Evolutionary conservation across 163 green algal genomes (phyloP).

Genomic region (Scenedesmus sp.): DNA sequence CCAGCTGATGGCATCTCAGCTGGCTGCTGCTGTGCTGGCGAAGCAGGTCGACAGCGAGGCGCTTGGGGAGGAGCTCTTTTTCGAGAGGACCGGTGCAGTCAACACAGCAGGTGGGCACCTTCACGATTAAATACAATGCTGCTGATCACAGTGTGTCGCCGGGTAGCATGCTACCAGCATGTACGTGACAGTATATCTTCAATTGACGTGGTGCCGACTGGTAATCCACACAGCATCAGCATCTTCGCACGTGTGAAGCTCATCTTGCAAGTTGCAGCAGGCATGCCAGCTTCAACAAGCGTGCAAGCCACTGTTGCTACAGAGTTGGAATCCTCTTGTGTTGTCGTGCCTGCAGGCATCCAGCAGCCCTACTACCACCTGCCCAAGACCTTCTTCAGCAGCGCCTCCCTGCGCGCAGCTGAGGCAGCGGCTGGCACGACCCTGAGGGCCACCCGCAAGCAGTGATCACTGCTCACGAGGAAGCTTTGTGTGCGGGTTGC

Average conservation of each 20-base stretch:
- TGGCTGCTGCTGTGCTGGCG: background rate
- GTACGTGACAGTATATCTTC: too few species aligned
- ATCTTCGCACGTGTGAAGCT: too few species aligned
- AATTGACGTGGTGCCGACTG: too few species aligned
- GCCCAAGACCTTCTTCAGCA: conserved; percentile 1
- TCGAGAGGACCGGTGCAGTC: background rate
- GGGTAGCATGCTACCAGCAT: too few species aligned
- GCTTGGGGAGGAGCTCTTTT: background rate
- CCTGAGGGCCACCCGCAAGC: background rate
- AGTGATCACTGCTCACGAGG: background rate
- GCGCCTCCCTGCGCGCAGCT: background rate
- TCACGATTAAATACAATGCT: too few species aligned
- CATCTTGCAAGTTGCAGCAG: too few species aligned
- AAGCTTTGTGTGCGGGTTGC: too few species aligned
- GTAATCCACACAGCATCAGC: too few species aligned
- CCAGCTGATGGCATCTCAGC: background rate
- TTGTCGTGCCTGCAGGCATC: background rate
- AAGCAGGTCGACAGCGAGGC: background rate
- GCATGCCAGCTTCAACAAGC: too few species aligned
- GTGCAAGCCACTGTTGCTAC: too few species aligned
- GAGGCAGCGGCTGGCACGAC: background rate
- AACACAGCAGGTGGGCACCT: background rate
- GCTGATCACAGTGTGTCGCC: too few species aligned
- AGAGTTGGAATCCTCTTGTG: background rate
- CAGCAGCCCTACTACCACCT: conserved; percentile 16